Evolutionary conservation across 2,329 filamentous ascomycete genomes (phyloP).

Genomic region (Emericellopsis cladophorae): DNA sequence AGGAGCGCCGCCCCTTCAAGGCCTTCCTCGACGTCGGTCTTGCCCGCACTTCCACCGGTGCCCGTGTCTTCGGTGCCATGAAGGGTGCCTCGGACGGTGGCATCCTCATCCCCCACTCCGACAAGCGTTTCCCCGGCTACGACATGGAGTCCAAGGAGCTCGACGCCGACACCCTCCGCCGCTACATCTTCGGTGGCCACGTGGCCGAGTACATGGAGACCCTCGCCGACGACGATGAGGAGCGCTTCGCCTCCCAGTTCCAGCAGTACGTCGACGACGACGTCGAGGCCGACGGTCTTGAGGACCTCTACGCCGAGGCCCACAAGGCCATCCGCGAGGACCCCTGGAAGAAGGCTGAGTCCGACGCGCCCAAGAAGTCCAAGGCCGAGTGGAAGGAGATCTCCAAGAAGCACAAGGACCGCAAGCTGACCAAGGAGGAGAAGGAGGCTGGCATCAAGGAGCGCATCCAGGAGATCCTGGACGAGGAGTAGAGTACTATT

Average conservation of each 20-base stretch:
- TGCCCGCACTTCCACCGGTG: slow-evolving; percentile 91
- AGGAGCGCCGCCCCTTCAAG: slow-evolving; percentile 98
- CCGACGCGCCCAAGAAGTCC: slow-evolving; percentile 72
- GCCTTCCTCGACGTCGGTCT: slow-evolving; percentile 97
- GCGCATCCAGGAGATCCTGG: slow-evolving; percentile 75
- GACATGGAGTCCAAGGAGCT: slow-evolving; percentile 97
- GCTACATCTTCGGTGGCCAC: slow-evolving; percentile 98
- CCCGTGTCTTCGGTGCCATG: slow-evolving; percentile 98
- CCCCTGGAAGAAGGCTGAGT: slow-evolving; percentile 85
- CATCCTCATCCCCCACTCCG: slow-evolving; percentile 92
- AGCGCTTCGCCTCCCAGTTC: slow-evolving; percentile 99
- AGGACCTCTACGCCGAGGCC: slow-evolving; percentile 91
- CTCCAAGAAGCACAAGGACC: slow-evolving; percentile 74
- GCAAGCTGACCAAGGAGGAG: slow-evolving; percentile 75
- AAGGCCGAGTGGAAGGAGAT: slow-evolving; percentile 97
- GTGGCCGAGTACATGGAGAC: slow-evolving; percentile 99
- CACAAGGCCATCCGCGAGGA: slow-evolving; percentile 96
- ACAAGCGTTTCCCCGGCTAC: slow-evolving; percentile 99
- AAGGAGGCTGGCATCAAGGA: slow-evolving; percentile 73
- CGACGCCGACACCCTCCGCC: slow-evolving; percentile 90
- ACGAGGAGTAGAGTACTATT: slow-evolving; percentile 19
- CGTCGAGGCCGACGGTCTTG: slow-evolving; percentile 87
- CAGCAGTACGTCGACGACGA: slow-evolving; percentile 95
- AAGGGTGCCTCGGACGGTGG: slow-evolving; percentile 99
- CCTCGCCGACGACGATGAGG: slow-evolving; percentile 97